A percentile compares a stretch with the other conserved stretches of the same genome.
These are phyloP conservation scores for Pinus taeda DNA, from an alignment of 75 land plant species.

Conservation along the genomic window DNA sequence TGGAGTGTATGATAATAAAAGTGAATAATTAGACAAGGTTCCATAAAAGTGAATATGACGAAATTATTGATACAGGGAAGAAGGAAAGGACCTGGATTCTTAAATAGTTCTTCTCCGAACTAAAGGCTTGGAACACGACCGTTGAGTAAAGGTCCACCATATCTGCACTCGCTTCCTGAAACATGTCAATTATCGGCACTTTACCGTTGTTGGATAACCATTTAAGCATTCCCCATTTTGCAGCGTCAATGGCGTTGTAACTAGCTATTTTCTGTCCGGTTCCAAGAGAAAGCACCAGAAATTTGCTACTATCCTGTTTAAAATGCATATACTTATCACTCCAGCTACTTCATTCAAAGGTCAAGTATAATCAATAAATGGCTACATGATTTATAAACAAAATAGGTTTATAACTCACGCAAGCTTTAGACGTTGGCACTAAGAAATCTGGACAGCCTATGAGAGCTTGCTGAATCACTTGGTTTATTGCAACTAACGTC, in stretches of 20 bases:
- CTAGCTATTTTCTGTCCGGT: constrained; percentile 14
- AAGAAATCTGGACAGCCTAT: not conserved
- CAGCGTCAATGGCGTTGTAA: constrained; percentile 13
- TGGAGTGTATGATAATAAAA: too few species aligned
- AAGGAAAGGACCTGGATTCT: constrained; percentile 29
- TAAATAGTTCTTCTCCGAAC: constrained; percentile 27
- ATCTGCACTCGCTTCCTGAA: constrained; percentile 35
- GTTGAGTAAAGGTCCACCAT: constrained; percentile 49
- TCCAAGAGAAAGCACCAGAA: constrained; percentile 39
- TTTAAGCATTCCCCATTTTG: constrained; percentile 50
- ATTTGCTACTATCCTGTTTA: constrained; percentile 7
- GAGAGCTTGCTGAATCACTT: not conserved
- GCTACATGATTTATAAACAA: too few species aligned
- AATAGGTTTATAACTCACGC: not conserved
- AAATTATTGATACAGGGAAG: not conserved
- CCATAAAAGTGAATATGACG: too few species aligned
- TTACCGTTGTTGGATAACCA: constrained; percentile 36
- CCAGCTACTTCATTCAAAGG: not conserved
- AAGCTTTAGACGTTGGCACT: not conserved
- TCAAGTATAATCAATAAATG: not conserved
- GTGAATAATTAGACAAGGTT: too few species aligned
- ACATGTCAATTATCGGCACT: constrained; percentile 37
- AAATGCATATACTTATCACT: not conserved
- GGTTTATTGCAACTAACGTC: not conserved
- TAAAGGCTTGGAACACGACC: constrained; percentile 36